These are phyloP conservation scores for Zostera marina DNA, from an alignment of 116 monocot genomes.

Conservation along the genomic window DNA sequence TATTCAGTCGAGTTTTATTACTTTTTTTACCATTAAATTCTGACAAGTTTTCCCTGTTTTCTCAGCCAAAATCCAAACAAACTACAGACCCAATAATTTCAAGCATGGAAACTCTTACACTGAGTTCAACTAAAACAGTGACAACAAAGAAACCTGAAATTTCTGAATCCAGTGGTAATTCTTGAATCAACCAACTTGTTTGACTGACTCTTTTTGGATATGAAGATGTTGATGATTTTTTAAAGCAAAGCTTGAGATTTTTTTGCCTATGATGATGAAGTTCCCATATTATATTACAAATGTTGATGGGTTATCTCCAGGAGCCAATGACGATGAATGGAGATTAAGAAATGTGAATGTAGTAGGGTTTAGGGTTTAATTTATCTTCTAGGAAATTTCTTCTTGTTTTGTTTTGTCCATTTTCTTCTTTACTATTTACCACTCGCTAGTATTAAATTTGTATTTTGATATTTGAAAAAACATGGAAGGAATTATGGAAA, in stretches of 20 bases:
- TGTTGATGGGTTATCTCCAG: not conserved
- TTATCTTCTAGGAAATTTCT: too few relatives aligned
- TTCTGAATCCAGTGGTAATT: too few relatives aligned
- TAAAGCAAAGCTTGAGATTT: not conserved
- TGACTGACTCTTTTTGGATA: not conserved
- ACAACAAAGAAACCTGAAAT: not conserved
- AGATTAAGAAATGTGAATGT: not conserved
- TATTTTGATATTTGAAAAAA: too few relatives aligned
- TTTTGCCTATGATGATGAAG: too few relatives aligned
- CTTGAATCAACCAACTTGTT: too few relatives aligned
- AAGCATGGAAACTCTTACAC: constrained; percentile 2
- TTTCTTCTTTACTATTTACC: too few relatives aligned
- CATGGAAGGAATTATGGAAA: too few relatives aligned
- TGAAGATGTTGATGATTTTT: too few relatives aligned
- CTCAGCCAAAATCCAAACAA: constrained; percentile 6
- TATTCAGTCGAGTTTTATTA: too few relatives aligned
- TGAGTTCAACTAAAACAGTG: not conserved
- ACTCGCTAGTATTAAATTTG: too few relatives aligned
- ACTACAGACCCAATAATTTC: constrained; percentile 1
- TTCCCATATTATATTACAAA: not conserved
- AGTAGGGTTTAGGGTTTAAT: not conserved
- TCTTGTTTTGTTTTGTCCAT: too few relatives aligned
- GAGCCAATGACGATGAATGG: constrained; percentile 2
- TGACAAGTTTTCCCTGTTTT: not conserved
- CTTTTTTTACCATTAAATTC: too few relatives aligned